Conservation (phyloP, 73 alveolate species). For the Paramecium sexaurelia region DNA sequence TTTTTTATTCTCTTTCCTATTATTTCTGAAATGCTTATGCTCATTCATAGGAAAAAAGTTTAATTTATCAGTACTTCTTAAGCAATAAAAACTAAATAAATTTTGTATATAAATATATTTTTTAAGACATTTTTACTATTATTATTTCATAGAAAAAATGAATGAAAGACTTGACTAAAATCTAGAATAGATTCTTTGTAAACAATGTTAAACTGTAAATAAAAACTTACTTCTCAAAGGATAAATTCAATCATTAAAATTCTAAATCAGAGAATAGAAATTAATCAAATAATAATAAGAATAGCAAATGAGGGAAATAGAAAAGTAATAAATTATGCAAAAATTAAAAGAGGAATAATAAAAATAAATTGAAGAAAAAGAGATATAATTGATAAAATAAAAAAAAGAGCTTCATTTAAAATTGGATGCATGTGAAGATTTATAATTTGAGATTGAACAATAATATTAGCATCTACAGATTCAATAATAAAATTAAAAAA, state of each 20-base stretch:
- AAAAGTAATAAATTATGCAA: background rate
- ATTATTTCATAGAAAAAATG: background rate
- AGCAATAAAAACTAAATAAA: background rate
- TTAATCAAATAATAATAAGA: background rate
- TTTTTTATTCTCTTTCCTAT: background rate
- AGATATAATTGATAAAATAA: background rate
- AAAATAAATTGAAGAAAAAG: background rate
- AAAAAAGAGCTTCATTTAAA: background rate
- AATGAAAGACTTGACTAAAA: background rate
- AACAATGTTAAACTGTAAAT: background rate
- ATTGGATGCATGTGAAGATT: slow-evolving; percentile 28
- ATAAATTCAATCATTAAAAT: background rate
- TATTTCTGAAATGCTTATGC: background rate
- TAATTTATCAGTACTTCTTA: background rate
- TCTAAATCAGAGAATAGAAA: background rate
- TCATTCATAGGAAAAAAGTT: background rate
- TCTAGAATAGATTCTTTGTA: background rate
- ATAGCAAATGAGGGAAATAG: background rate
- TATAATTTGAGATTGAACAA: background rate
- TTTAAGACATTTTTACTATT: background rate
- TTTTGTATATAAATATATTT: background rate
- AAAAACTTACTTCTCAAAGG: background rate
- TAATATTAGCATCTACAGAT: background rate
- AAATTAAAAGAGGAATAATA: background rate
- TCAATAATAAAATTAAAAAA: background rate